Evolutionary conservation across 192 early-diverging fungal species (phyloP), one percentile per base, ranked within the genome.

Genomic region (Dissophora ornata): DNA sequence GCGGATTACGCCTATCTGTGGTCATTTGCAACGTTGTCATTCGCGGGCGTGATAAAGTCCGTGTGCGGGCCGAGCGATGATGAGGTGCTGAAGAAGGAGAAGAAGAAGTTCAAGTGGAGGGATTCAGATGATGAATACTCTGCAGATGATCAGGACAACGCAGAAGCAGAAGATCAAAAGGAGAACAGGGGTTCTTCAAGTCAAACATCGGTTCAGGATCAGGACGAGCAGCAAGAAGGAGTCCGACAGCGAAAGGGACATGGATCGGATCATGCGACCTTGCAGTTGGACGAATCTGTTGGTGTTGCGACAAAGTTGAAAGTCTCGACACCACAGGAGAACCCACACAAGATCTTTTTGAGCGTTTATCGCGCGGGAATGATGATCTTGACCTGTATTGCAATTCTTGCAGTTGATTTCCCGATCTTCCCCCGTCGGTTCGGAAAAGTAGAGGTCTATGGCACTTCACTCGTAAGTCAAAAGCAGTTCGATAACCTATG

Each of bases 401-500:
- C 91, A 15, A 99, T 99, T 67, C 83, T 99, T 5, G 96, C 96
- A 0, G 96, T 99, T 1, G 97, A 99, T 80, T 99, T 99, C 79
- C 80, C 86, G 18, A 84, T 94, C 26, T 97, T 99, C 68, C 96
- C 96, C 3, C 84, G 95, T 33, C 78, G 87, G 18, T 96, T 90
- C 74, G 95, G 95, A 45, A 99, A 99, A 80, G 91, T 92, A 1
- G 95, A 97, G 67, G 92, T 89, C 18, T 96, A 88, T 83, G 97
- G 96, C 7, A 92, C 89, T 2, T 96, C 95, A 10, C 71, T 99
- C 63, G 90, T 93, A 82, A 77, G 79, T 57, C 2, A 21, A n/a
- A 9, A n/a, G 9, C 10, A 45, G n/a, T 16, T 18, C 18, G 9
- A 18, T n/a, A n/a, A 12, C 44, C 44, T 38, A n/a, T n/a, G n/a